phyloP scores from a whole-genome alignment of 1,284 basidiomycete genomes.

The Apiotrichum gracile region DNA sequence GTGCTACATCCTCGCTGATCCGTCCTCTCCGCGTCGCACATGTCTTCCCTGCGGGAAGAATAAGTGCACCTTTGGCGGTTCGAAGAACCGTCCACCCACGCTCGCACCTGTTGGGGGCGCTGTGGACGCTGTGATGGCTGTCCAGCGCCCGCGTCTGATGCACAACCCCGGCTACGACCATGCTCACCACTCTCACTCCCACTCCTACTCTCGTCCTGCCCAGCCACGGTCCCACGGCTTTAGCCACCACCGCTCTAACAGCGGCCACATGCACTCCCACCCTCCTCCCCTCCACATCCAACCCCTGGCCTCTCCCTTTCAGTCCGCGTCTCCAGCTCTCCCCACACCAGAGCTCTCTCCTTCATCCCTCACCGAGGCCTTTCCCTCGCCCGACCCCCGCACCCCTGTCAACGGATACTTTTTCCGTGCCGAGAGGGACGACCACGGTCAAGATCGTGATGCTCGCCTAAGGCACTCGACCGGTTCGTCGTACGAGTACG shows the following conservation, averaged over 20 bases:
- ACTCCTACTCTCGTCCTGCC: neutral
- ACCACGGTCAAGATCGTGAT: neutral
- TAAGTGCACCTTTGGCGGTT: constrained; percentile 13
- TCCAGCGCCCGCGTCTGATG: neutral
- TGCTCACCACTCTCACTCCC: neutral
- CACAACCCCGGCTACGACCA: neutral
- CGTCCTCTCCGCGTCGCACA: constrained; percentile 7
- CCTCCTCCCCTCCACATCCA: neutral
- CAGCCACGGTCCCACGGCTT: neutral
- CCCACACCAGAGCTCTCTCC: neutral
- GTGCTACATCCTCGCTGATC: constrained; percentile 12
- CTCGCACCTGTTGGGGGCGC: neutral
- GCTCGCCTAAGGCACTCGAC: neutral
- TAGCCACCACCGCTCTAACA: neutral
- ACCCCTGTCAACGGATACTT: neutral
- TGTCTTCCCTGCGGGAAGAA: constrained; percentile 19
- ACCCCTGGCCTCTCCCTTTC: neutral
- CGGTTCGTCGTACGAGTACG: neutral
- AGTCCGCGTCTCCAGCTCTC: neutral
- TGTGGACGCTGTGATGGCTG: neutral
- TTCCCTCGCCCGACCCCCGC: neutral
- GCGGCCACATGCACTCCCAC: neutral
- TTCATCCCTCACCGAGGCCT: neutral
- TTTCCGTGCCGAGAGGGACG: neutral
- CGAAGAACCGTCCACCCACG: neutral